Evolutionary conservation across 2,329 filamentous ascomycete species (phyloP), one percentile per base, ranked within the genome.

Genomic region (Neonectria ditissima): DNA sequence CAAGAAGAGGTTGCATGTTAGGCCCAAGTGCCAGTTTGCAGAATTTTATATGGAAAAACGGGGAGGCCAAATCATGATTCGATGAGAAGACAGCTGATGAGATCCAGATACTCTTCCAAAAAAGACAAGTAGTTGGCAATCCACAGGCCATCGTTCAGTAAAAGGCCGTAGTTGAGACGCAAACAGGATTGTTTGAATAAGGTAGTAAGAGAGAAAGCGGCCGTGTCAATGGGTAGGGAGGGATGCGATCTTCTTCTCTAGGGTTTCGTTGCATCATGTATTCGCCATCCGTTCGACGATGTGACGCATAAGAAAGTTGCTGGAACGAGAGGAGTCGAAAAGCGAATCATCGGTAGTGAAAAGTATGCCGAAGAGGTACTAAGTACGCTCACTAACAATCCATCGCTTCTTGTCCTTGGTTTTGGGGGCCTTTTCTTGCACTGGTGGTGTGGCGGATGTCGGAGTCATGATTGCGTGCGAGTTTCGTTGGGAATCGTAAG

Each of bases 331-430:
- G 60, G 43, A 56, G 50, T 55, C 9, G 58, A 55, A 22, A 34
- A 24, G 34, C 51, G 20, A 14, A 56, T 61, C 24, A 37, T 60
- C 57, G 52, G 39, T 22, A 44, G 45, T 45, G 41, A 32, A 55
- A 54, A 61, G 54, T 59, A 48, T 44, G 22, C 53, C 24, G 30
- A 54, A 34, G 3, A 20, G 20, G 18, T 14, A 48, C 79, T 71
- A 84, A 62, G 81, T 83, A 70, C 83, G 77, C 59, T 80, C 73
- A 18, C 69, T 77, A 52, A 83, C 79, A 20, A 76, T 76, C 82
- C 84, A 85, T 74, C 80, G 83, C 78, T 81, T 84, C 74, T 81
- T 82, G 53, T 79, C 75, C 54, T 63, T 77, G 10, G 76, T 70
- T 65, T 81, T 79, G 14, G 75, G 71, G 59, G 78, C 79, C 7